Base-by-base conservation (phyloP, 2,329 filamentous ascomycete genomes). In the Teratosphaeria pseudoeucalypti region DNA sequence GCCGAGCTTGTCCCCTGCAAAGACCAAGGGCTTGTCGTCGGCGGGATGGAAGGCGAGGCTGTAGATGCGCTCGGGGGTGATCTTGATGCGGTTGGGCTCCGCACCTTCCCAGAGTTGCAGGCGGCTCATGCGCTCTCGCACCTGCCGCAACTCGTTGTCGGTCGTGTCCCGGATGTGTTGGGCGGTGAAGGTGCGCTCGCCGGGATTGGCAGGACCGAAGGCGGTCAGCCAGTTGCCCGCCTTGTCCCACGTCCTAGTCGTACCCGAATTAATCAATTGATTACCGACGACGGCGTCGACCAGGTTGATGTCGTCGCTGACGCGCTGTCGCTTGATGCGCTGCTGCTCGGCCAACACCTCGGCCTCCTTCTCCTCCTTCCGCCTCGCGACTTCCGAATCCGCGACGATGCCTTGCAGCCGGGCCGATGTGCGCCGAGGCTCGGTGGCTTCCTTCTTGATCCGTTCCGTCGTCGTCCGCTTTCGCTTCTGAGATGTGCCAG, bases 1-100 rank as follows among this genome's bases (percentile, higher is more conserved):
- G 1, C 94, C 92, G 64, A 95, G 82, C 72, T 99, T 99, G 69
- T 99, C 94, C 11, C 92, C 92, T 0, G 92, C 92, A 70, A 99
- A 95, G 1, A 97, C 82, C 2, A 99, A 79, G 0, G 92, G 85
- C 68, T 97, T 97, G 2, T 92, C 85, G 60, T 85, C 80, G 0
- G 86, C 92, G 0, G 94, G 94, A 68, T 99, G 94, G 66, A 99
- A 92, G 0, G 87, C 85, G 67, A 97, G 84, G 0, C 89, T 82
- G 70, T 97, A 99, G 58, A 95, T 82, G 57, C 92, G 79, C 66
- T 96, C 90, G 0, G 91, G 92, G 0, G 89, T 92, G 55, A 96
- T 86, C 71, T 96, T 97, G 68, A 96, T 94, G 57, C 90, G 83
- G 67, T 87, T 92, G 0, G 92, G 91, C 23, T 85, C 82, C 81